phyloP scores from a whole-genome alignment of 345 rosid genomes.

The Nasturtium officinale region DNA sequence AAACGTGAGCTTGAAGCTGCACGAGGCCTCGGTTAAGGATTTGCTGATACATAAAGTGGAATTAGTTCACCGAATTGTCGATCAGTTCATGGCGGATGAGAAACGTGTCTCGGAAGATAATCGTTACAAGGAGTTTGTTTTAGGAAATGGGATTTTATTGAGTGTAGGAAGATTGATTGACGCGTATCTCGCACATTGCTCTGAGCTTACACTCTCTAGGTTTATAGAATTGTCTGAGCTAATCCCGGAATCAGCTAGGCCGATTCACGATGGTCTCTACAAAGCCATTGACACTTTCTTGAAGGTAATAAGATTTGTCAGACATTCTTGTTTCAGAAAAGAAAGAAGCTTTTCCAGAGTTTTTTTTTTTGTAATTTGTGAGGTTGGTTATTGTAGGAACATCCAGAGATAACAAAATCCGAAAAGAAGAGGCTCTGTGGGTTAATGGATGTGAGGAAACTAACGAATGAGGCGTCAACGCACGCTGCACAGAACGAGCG shows the following conservation, averaged over 20 bases:
- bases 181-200: constrained; percentile 60
- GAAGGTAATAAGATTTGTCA: constrained; percentile 51
- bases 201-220: constrained; percentile 51
- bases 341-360: background rate
- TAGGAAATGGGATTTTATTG: constrained; percentile 57
- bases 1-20: constrained; percentile 63
- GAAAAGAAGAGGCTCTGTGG: constrained; percentile 78
- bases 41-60: constrained; percentile 72
- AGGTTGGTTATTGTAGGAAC: constrained; percentile 56
- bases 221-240: constrained; percentile 59
- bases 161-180: constrained; percentile 70
- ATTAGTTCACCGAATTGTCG: constrained; percentile 59
- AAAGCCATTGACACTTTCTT: constrained; percentile 80
- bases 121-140: constrained; percentile 50
- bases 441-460: constrained; percentile 79
- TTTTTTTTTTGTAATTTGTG: background rate
- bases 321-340: constrained; percentile 1
- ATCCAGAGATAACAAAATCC: constrained; percentile 60
- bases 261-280: constrained; percentile 75
- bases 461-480: constrained; percentile 68
- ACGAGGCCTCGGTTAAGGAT: constrained; percentile 74
- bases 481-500: constrained; percentile 92
- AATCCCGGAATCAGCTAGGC: constrained; percentile 75
- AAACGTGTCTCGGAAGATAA: constrained; percentile 44
- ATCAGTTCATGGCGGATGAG: constrained; percentile 51